A percentile compares a stretch with the other conserved stretches of the same genome.
Evolutionary conservation across 257 asterid species (phyloP).

Genomic region (Anisodus tanguticus): DNA sequence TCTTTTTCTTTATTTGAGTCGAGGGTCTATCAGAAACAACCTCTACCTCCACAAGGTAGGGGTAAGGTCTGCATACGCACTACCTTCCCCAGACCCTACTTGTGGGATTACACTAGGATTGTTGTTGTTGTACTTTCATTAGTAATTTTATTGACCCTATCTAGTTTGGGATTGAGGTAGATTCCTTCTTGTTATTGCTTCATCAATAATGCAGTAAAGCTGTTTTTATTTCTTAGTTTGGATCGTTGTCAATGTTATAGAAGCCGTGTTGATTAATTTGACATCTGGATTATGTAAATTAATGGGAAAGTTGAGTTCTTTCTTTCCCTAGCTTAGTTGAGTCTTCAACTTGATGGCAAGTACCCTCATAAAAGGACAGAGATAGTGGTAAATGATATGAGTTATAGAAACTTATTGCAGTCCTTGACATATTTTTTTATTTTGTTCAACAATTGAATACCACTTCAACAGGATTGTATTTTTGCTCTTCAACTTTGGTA

Average conservation of each 20-base stretch:
- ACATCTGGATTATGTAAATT: conserved; percentile 14
- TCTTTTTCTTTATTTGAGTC: not conserved
- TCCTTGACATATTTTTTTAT: not conserved
- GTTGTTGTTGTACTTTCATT: not conserved
- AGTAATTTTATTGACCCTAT: not conserved
- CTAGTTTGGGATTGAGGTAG: conserved; percentile 11
- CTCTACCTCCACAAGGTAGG: too few relatives aligned
- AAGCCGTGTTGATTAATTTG: not conserved
- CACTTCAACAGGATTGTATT: not conserved
- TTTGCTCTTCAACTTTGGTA: not conserved
- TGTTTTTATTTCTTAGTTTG: not conserved
- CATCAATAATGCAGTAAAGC: not conserved
- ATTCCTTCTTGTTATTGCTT: conserved; percentile 5
- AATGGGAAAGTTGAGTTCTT: conserved; percentile 12
- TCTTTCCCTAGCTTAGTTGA: conserved; percentile 5
- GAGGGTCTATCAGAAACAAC: too few relatives aligned
- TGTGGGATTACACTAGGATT: too few relatives aligned
- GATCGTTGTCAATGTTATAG: not conserved
- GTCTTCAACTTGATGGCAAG: conserved; percentile 20
- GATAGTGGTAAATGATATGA: not conserved
- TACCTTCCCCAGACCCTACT: too few relatives aligned
- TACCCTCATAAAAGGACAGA: not conserved
- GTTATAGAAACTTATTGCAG: conserved; percentile 8
- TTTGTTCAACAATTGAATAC: not conserved
- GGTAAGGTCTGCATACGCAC: too few relatives aligned